Base-by-base conservation (phyloP, 2,329 filamentous ascomycete species). In the Trichophyton benhamiae region DNA sequence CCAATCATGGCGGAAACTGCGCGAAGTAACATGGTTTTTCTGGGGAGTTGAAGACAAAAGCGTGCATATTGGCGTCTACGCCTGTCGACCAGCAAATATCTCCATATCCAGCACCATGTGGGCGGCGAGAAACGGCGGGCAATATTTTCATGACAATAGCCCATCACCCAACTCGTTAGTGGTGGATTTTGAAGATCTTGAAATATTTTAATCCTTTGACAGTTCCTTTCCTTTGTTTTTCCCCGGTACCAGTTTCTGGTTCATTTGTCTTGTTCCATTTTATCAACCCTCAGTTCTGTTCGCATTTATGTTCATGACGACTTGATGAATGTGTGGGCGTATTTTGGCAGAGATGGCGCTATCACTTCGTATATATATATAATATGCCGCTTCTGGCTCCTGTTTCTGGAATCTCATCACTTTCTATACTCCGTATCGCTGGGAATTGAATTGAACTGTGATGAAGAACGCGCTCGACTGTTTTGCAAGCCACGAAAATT, bases 1-100 rank as follows among this genome's bases (percentile, higher is more conserved):
- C 20, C 72, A 70, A 59, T 72, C 74, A 20, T 84, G 82, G 82
- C 82, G 79, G 72, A 83, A 83, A 69, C 69, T 83, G 66, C 69
- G 82, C 4, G 82, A 84, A 69, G 79, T 84, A 30, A 82, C 80
- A n/a, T 83, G 80, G 77, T 84, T 84, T 69, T 84, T 84, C 68
- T 82, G 79, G 71, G 80, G 80, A 6, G 78, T 82, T 11, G 81
- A 83, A 64, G 80, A 82, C 65, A 84, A 84, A 68, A 79, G 75
- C 27, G 76, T 83, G 22, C 75, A 81, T 65, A 80, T 84, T 25
- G 82, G 82, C 2, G 81, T 82, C 44, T 84, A 84, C 73, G 82
- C 81, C 27, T 80, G 77, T 67, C 75, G 82, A 30, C 82, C 82
- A 59, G 78, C 79, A 52, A 80, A 77, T 66, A 72, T 82, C 63